A percentile compares a stretch with the other conserved stretches of the same genome.
Conservation (phyloP, 805 yeast genomes). For the Sungouiozyma ichnusensis region DNA sequence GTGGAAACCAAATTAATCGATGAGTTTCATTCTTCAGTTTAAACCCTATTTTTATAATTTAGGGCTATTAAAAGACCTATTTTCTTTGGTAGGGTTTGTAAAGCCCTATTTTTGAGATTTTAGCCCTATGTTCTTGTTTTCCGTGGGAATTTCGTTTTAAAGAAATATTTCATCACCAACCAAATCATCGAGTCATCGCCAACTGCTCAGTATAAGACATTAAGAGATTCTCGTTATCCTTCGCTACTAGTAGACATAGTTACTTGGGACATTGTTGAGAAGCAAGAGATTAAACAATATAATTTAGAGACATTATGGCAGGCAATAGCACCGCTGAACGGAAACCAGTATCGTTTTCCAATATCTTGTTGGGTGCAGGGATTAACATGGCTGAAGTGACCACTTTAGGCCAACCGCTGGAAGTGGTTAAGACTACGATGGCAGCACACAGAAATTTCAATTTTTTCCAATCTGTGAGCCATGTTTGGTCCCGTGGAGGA, state of each 20-base stretch:
- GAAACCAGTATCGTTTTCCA: constrained; percentile 80
- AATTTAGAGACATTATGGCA: background rate
- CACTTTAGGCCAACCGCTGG: constrained; percentile 93
- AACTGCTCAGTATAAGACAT: background rate
- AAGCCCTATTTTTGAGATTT: background rate
- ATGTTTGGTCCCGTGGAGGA: constrained; percentile 93
- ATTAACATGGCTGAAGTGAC: constrained; percentile 88
- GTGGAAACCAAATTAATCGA: background rate
- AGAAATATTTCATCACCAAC: background rate
- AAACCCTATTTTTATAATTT: no score
- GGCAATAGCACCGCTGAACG: constrained; percentile 33
- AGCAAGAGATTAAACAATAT: no score
- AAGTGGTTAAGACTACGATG: constrained; percentile 94
- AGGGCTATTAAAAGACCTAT: background rate
- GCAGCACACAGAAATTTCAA: constrained; percentile 83
- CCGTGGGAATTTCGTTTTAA: background rate
- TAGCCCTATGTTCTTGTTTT: background rate
- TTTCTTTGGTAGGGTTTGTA: background rate
- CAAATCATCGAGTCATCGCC: background rate
- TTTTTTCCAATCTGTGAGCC: constrained; percentile 53
- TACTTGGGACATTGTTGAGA: no score
- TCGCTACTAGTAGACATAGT: background rate
- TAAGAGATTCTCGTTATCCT: no score
- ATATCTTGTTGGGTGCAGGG: constrained; percentile 88
- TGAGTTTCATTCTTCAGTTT: no score